These are phyloP conservation scores for Trichocladium uniseriatum DNA, from an alignment of 495 filamentous ascomycete species.

Conservation along the genomic window DNA sequence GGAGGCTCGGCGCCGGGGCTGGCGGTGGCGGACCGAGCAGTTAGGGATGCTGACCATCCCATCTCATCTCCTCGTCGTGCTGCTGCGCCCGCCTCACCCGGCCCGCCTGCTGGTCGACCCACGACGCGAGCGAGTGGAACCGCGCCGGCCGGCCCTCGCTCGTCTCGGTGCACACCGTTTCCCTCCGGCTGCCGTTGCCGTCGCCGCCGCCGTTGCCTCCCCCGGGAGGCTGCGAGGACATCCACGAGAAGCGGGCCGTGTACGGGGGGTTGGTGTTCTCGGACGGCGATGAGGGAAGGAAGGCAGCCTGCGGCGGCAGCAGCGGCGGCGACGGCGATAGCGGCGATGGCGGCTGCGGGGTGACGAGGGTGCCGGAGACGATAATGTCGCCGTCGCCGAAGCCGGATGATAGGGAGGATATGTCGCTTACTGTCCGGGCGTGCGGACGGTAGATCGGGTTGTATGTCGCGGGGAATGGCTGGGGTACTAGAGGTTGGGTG, in stretches of 20 bases:
- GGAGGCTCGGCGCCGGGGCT: too few relatives aligned
- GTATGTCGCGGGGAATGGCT: slow-evolving; percentile 28
- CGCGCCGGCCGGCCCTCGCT: slow-evolving; percentile 42
- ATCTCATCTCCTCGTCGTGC: slow-evolving; percentile 15
- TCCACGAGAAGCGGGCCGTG: slow-evolving; percentile 32
- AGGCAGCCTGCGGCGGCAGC: too few relatives aligned
- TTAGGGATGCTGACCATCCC: too few relatives aligned
- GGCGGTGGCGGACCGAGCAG: too few relatives aligned
- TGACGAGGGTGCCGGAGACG: slow-evolving; percentile 13
- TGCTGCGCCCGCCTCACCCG: slow-evolving; percentile 30
- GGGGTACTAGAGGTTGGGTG: slow-evolving; percentile 31
- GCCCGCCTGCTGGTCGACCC: slow-evolving; percentile 52
- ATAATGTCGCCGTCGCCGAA: slow-evolving; percentile 46
- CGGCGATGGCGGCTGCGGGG: slow-evolving; percentile 11
- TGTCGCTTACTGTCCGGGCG: slow-evolving; percentile 26
- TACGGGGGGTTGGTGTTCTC: not conserved
- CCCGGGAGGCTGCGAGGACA: slow-evolving; percentile 18
- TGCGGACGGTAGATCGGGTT: slow-evolving; percentile 25
- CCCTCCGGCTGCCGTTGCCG: slow-evolving; percentile 28
- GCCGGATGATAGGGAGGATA: slow-evolving; percentile 46
- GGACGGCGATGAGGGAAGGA: not conserved
- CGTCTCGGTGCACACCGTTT: slow-evolving; percentile 39
- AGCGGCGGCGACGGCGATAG: not conserved
- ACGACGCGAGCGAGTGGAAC: slow-evolving; percentile 49
- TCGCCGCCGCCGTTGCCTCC: too few relatives aligned